Evolutionary conservation across 371 early-diverging fungal genomes (phyloP).

Genomic region (Mortierella sp.): DNA sequence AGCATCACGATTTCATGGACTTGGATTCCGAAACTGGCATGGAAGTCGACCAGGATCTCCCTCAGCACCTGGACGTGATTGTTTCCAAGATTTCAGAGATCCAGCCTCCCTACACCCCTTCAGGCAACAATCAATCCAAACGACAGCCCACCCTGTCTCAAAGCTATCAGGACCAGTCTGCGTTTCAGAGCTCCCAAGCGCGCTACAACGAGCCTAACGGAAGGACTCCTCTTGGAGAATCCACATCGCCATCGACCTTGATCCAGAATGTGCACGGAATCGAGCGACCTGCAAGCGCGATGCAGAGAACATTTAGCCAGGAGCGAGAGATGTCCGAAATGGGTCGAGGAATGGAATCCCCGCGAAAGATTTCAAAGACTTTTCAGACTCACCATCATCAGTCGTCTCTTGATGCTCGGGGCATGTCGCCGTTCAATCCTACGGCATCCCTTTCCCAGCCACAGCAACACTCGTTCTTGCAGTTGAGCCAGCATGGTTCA

Average conservation of each 20-base stretch:
- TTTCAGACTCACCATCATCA: constrained; percentile 11
- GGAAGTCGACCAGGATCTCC: constrained; percentile 24
- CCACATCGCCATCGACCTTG: constrained; percentile 4
- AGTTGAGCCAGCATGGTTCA: constrained; percentile 17
- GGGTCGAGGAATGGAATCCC: constrained; percentile 26
- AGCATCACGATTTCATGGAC: constrained; percentile 19
- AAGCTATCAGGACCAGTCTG: background rate
- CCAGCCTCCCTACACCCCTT: background rate
- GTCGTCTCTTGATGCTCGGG: background rate
- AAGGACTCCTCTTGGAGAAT: background rate
- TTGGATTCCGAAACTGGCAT: constrained; percentile 29
- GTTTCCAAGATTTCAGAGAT: constrained; percentile 24
- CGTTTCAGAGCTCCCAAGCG: background rate
- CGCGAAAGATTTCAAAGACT: constrained; percentile 22
- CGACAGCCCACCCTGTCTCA: background rate
- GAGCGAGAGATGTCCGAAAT: constrained; percentile 33
- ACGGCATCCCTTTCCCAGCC: background rate
- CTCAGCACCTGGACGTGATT: constrained; percentile 32
- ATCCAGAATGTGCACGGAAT: constrained; percentile 42
- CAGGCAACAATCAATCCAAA: background rate
- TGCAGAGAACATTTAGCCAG: constrained; percentile 39
- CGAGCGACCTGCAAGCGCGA: constrained; percentile 49
- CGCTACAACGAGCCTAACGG: constrained; percentile 14
- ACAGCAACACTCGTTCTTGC: constrained; percentile 34
- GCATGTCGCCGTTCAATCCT: background rate